Evolutionary conservation across 305 asterid genomes (phyloP), one percentile per base, ranked within the genome.

Genomic region (Rubia tinctorum): DNA sequence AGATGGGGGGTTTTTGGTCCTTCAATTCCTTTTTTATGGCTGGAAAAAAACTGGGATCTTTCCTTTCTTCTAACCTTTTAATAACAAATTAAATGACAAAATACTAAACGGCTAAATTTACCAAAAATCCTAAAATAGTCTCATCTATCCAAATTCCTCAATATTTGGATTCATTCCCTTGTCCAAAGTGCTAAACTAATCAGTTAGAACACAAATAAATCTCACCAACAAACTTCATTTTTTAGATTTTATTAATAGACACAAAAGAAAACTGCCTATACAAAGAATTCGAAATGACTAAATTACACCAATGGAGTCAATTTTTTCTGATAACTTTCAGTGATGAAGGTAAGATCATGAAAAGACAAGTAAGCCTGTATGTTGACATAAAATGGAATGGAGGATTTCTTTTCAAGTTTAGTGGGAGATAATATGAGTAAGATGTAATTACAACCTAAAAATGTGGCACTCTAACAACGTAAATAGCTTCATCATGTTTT

Each of bases 331-430:
- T 15, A 53, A 17, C 30, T 42, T 34, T 68, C 14, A 39, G 68
- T 66, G 23, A 71, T 75, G 75, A 79, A 68, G 82, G 80, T 59
- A 67, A 73, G 75, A 80, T 39, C 71, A 81, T 65, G 58, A 79
- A 79, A n/a, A n/a, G n/a, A n/a, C n/a, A n/a, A n/a, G n/a, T n/a
- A n/a, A n/a, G n/a, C n/a, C n/a, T n/a, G n/a, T n/a, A n/a, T n/a
- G n/a, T n/a, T n/a, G n/a, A n/a, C n/a, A n/a, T n/a, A n/a, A n/a
- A n/a, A n/a, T n/a, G n/a, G n/a, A n/a, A n/a, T n/a, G n/a, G n/a
- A n/a, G n/a, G n/a, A n/a, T n/a, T n/a, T n/a, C n/a, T n/a, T n/a
- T n/a, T n/a, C n/a, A n/a, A n/a, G n/a, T n/a, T n/a, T n/a, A n/a
- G n/a, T n/a, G n/a, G n/a, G n/a, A n/a, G n/a, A n/a, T n/a, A n/a